phyloP scores from a whole-genome alignment of 139 green algal genomes.

The Micromonas pusilla region DNA sequence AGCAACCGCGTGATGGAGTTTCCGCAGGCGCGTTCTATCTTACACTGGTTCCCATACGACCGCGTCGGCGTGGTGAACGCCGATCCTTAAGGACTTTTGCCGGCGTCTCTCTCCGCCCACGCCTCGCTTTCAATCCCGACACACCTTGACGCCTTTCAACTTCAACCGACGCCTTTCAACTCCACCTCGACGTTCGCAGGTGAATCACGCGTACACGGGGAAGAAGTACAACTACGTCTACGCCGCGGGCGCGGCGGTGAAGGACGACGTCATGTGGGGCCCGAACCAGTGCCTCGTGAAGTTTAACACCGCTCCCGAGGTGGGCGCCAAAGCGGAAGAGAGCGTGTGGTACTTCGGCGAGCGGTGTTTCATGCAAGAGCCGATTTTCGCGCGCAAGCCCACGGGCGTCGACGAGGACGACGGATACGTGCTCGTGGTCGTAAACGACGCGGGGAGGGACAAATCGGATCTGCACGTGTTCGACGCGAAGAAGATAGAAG shows the following conservation, averaged over 20 bases:
- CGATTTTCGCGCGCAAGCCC: constrained; percentile 6
- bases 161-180: too few relatives aligned
- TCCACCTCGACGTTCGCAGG: too few relatives aligned
- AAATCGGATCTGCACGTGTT: not conserved
- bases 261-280: constrained; percentile 13
- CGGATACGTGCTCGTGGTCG: constrained; percentile 20
- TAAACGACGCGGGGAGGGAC: constrained; percentile 19
- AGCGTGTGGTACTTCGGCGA: constrained; percentile 18
- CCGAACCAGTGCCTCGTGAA: constrained; percentile 31
- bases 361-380: constrained; percentile 18
- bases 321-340: not conserved
- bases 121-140: too few relatives aligned
- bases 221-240: constrained; percentile 5
- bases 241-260: not conserved
- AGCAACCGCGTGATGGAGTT: constrained; percentile 12
- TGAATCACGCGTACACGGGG: constrained; percentile 6
- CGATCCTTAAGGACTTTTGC: too few relatives aligned
- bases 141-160: too few relatives aligned
- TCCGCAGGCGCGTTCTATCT: too few relatives aligned
- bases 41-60: too few relatives aligned
- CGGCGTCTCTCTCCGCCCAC: too few relatives aligned
- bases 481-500: constrained; percentile 21
- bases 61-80: too few relatives aligned
- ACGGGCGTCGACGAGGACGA: constrained; percentile 4
- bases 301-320: not conserved